phyloP scores from a whole-genome alignment of 2,329 filamentous ascomycete genomes.

The Ceratocystiopsis minuta region DNA sequence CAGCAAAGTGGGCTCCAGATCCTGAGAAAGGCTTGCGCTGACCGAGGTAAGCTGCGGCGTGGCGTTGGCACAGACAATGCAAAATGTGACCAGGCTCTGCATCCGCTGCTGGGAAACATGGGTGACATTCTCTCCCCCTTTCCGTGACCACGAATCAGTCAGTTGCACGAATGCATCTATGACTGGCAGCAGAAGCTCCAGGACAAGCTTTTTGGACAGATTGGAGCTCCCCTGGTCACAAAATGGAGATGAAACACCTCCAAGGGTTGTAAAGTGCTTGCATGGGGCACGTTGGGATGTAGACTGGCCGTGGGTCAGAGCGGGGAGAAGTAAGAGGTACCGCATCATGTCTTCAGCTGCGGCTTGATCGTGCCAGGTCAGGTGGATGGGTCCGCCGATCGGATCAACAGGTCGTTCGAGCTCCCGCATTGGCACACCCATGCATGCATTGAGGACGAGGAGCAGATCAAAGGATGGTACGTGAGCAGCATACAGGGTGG shows the following conservation, averaged over 20 bases:
- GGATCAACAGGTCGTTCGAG: constrained; percentile 16
- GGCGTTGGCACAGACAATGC: constrained; percentile 26
- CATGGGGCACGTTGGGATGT: too few relatives aligned
- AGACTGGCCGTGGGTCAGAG: too few relatives aligned
- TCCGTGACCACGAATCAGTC: constrained; percentile 28
- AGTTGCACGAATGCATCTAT: constrained; percentile 29
- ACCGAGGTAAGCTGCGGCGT: constrained; percentile 28
- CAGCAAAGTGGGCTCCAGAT: constrained; percentile 26
- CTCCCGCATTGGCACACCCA: constrained; percentile 28
- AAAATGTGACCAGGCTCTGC: constrained; percentile 32
- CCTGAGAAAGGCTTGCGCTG: constrained; percentile 29
- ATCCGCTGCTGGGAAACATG: constrained; percentile 35
- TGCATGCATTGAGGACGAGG: constrained; percentile 50
- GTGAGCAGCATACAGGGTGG: constrained; percentile 45
- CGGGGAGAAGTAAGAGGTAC: constrained; percentile 36
- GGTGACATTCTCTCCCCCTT: constrained; percentile 22
- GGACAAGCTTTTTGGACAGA: constrained; percentile 29
- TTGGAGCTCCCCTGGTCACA: constrained; percentile 13
- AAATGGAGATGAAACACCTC: neutral
- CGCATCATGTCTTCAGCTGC: constrained; percentile 27
- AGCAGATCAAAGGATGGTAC: constrained; percentile 47
- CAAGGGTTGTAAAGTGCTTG: too few relatives aligned
- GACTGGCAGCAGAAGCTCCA: constrained; percentile 36
- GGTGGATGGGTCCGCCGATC: constrained; percentile 29
- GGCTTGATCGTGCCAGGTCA: constrained; percentile 27